A percentile compares a stretch with the other conserved stretches of the same genome.
These are phyloP conservation scores for Aspergillus alliaceus DNA, from an alignment of 2,329 filamentous ascomycete species.

Conservation along the genomic window DNA sequence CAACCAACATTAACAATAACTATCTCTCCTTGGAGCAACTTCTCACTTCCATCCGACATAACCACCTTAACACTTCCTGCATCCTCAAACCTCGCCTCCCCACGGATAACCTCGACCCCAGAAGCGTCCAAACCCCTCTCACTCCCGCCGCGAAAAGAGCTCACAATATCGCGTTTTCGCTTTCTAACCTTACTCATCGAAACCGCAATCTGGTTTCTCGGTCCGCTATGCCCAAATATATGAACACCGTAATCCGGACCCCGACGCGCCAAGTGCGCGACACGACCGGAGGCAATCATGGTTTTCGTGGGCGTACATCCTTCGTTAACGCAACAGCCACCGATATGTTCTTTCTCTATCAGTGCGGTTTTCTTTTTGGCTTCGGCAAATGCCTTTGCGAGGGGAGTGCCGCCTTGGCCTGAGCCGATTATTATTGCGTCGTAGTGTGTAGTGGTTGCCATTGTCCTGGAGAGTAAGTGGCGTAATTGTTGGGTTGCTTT, in stretches of 20 bases:
- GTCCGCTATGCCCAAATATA: background rate
- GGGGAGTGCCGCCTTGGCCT: slow-evolving; percentile 7
- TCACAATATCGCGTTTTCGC: slow-evolving; percentile 56
- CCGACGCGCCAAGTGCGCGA: slow-evolving; percentile 40
- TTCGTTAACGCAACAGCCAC: slow-evolving; percentile 57
- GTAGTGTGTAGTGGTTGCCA: slow-evolving; percentile 2
- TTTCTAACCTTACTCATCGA: slow-evolving; percentile 53
- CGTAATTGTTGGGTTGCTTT: background rate
- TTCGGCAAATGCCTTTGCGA: background rate
- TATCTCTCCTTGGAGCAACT: background rate
- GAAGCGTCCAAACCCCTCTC: slow-evolving; percentile 30
- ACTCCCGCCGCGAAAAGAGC: slow-evolving; percentile 50
- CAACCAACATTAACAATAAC: background rate
- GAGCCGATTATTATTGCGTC: slow-evolving; percentile 10
- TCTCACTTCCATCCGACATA: background rate
- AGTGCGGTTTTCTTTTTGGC: slow-evolving; percentile 4
- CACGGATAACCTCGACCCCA: background rate
- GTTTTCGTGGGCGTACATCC: slow-evolving; percentile 61
- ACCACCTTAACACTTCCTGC: background rate
- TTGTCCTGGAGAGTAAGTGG: background rate
- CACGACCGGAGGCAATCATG: slow-evolving; percentile 54
- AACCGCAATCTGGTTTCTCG: slow-evolving; percentile 28
- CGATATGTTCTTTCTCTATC: slow-evolving; percentile 38
- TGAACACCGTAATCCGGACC: background rate
- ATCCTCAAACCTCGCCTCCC: background rate